A percentile compares a stretch with the other conserved stretches of the same genome.
These are phyloP conservation scores for Aspergillus vadensis DNA, from an alignment of 2,329 filamentous ascomycete species.

Conservation along the genomic window DNA sequence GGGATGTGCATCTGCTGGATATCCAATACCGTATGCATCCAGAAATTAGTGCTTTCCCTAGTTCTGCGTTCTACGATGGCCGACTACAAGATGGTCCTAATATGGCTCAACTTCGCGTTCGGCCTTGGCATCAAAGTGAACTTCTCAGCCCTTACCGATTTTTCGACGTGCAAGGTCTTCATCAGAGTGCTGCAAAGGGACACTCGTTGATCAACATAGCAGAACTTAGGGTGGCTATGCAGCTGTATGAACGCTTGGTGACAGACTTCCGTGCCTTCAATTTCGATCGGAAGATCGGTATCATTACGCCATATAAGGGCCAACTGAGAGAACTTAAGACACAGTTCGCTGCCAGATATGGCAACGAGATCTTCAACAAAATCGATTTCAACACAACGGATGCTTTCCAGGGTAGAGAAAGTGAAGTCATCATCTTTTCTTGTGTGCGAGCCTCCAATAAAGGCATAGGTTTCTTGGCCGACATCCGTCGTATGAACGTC, in stretches of 20 bases:
- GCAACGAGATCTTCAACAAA: constrained; percentile 70
- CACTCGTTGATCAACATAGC: constrained; percentile 88
- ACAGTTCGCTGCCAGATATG: constrained; percentile 72
- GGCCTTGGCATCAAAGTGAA: constrained; percentile 81
- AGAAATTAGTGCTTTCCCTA: constrained; percentile 89
- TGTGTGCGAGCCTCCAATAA: constrained; percentile 92
- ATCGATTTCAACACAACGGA: constrained; percentile 99
- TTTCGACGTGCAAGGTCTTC: constrained; percentile 90
- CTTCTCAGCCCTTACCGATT: constrained; percentile 92
- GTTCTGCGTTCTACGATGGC: constrained; percentile 87
- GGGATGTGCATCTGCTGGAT: constrained; percentile 90
- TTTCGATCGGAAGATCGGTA: constrained; percentile 82
- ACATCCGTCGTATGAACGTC: constrained; percentile 99
- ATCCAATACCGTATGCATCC: constrained; percentile 99
- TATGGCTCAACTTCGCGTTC: constrained; percentile 74
- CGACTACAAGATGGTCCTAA: constrained; percentile 79
- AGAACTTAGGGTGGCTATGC: constrained; percentile 83
- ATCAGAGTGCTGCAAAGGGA: constrained; percentile 76
- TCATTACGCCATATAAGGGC: constrained; percentile 97
- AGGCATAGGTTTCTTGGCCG: constrained; percentile 96
- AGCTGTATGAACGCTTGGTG: constrained; percentile 77
- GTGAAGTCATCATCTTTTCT: constrained; percentile 98
- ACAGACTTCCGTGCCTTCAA: constrained; percentile 70
- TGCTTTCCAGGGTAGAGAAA: constrained; percentile 94
- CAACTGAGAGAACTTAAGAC: constrained; percentile 79